phyloP scores from a whole-genome alignment of 2,329 filamentous ascomycete genomes.

The Colletotrichum orchidophilum region DNA sequence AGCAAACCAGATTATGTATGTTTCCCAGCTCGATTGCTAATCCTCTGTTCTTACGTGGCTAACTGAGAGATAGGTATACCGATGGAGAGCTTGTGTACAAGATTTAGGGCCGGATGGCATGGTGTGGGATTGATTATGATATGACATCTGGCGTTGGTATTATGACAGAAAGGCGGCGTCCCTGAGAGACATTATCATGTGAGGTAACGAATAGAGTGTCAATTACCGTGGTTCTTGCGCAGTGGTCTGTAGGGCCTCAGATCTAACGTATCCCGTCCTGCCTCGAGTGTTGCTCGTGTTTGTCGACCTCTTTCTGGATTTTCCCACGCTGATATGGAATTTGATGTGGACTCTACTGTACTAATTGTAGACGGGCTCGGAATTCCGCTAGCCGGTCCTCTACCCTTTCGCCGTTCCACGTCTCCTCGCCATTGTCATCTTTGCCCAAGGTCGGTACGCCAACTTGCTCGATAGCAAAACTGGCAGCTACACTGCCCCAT shows the following conservation, averaged over 20 bases:
- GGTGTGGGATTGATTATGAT: background rate
- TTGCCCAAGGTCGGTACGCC: conserved; percentile 74
- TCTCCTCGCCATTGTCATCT: conserved; percentile 58
- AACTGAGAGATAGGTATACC: conserved; percentile 55
- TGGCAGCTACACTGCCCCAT: conserved; percentile 85
- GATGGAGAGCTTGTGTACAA: conserved; percentile 76
- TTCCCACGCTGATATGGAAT: background rate
- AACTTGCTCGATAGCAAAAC: conserved; percentile 94
- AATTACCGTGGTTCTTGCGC: background rate
- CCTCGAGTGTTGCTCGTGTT: background rate
- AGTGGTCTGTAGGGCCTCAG: background rate
- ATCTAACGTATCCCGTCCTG: background rate
- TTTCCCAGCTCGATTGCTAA: conserved; percentile 38
- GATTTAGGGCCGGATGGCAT: conserved; percentile 55
- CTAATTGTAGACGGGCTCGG: conserved; percentile 46
- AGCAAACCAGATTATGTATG: conserved; percentile 92
- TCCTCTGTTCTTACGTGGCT: background rate
- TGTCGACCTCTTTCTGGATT: background rate
- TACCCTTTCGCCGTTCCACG: conserved; percentile 69
- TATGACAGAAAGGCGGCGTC: background rate
- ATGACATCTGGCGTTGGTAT: conserved; percentile 2
- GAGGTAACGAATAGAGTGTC: background rate
- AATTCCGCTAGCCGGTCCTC: conserved; percentile 63
- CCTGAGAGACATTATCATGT: background rate
- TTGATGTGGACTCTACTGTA: background rate